Base-by-base conservation (phyloP, 495 filamentous ascomycete genomes). In the Aspergillus hancockii region DNA sequence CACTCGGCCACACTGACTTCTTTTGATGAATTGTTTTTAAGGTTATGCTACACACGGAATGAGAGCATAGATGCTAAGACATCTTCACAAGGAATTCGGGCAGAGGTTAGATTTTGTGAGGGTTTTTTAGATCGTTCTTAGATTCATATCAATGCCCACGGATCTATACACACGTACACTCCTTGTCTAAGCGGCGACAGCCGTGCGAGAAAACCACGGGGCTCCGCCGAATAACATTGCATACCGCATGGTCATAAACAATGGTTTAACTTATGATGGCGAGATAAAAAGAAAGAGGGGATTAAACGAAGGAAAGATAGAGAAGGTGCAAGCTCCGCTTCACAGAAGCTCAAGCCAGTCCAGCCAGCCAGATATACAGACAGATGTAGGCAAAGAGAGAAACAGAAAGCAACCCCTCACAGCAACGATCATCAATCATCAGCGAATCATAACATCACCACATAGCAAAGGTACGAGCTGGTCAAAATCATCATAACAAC, bases 231-330 rank as follows among this genome's bases (percentile, higher is more conserved):
- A 3, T 28, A 3, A 28, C 25, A 3, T 28, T 28, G 25, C 7
- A 28, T 28, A 28, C 25, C 25, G 3, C 25, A 28, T 3, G 25
- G 25, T 28, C 25, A 3, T 28, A 28, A 41, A 12, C 2, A 16
- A 12, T 41, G 14, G 18, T 8, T 13, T 8, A 45, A 47, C 8
- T 10, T 6, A 47, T 0, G 19, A 8, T 47, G 61, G 46, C 57
- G 36, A 54, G 54, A 52, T 49, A 61, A 59, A 38, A 58, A 38
- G 57, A 41, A 63, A 25, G 62, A 60, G 59, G 54, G 55, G 16
- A 57, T 58, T 58, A 36, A 63, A 63, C 51, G 58, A 28, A 23
- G 43, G 56, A 58, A 58, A 61, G 58, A 63, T 30, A 40, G 62
- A 59, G 52, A 59, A 50, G 38, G 58, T 53, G 28, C 65, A 50